Evolutionary conservation across 805 yeast species (phyloP).

Genomic region (Metschnikowia drakensbergensis): DNA sequence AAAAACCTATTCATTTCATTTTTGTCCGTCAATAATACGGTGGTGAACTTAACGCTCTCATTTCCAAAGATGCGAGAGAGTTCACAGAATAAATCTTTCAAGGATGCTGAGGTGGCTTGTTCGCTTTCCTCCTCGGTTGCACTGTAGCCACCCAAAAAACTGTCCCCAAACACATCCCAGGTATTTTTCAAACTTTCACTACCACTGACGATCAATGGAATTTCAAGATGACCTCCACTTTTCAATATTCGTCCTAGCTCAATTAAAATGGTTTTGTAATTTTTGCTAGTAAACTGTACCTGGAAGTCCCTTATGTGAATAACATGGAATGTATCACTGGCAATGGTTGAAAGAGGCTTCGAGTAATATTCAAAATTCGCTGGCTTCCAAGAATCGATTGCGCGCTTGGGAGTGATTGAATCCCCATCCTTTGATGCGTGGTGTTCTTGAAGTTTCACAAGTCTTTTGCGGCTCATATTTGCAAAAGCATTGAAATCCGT

Average conservation of each 20-base stretch:
- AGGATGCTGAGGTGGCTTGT: not conserved
- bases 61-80: constrained; percentile 30
- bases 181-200: constrained; percentile 1
- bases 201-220: constrained; percentile 21
- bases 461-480: constrained; percentile 10
- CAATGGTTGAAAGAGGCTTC: constrained; percentile 23
- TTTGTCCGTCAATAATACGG: constrained; percentile 26
- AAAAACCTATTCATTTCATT: constrained; percentile 31
- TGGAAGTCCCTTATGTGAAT: constrained; percentile 36
- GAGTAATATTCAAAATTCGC: constrained; percentile 17
- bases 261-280: constrained; percentile 23
- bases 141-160: not conserved
- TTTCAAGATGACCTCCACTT: constrained; percentile 33
- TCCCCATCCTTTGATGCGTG: not conserved
- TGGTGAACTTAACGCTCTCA: constrained; percentile 28
- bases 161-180: constrained; percentile 2
- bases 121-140: not conserved
- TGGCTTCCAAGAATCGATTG: constrained; percentile 9
- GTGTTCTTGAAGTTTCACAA: constrained; percentile 12
- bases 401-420: not conserved
- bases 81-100: constrained; percentile 18
- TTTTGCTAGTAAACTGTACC: constrained; percentile 28
- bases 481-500: constrained; percentile 8
- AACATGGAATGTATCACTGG: constrained; percentile 30
- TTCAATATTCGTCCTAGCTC: constrained; percentile 37